A percentile compares a stretch with the other conserved stretches of the same genome.
Evolutionary conservation across 495 filamentous ascomycete species (phyloP).

Genomic region (Penicillium pancosmium): DNA sequence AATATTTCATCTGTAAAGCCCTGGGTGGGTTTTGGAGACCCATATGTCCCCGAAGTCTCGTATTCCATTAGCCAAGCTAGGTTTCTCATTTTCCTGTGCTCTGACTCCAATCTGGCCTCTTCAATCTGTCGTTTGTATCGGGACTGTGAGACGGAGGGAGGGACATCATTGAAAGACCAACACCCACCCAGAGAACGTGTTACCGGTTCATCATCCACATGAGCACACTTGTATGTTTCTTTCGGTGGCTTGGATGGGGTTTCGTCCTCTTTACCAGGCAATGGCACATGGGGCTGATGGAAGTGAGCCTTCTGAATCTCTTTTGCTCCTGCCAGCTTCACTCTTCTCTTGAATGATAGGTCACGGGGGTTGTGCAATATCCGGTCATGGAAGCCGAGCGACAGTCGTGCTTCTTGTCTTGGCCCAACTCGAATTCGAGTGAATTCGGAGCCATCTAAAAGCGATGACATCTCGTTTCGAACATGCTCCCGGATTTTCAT

Average conservation of each 20-base stretch:
- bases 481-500: background rate
- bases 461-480: background rate
- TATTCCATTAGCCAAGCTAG: background rate
- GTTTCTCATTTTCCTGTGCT: background rate
- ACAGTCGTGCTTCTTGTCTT: background rate
- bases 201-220: background rate
- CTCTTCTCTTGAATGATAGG: background rate
- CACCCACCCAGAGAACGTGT: conserved; percentile 11
- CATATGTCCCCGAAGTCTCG: background rate
- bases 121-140: conserved; percentile 13
- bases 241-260: background rate
- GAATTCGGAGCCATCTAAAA: background rate
- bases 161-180: conserved; percentile 16
- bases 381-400: background rate
- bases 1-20: background rate
- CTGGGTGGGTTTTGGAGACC: background rate
- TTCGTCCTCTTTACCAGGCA: background rate
- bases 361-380: background rate
- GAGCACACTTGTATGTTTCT: no score
- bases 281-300: background rate
- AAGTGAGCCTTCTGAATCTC: background rate
- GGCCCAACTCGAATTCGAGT: background rate
- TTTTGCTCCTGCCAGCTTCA: background rate
- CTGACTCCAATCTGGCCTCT: conserved; percentile 2
- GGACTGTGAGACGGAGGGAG: conserved; percentile 5